phyloP scores from a whole-genome alignment of 768 basidiomycete species.

The Termitomyces sp. region DNA sequence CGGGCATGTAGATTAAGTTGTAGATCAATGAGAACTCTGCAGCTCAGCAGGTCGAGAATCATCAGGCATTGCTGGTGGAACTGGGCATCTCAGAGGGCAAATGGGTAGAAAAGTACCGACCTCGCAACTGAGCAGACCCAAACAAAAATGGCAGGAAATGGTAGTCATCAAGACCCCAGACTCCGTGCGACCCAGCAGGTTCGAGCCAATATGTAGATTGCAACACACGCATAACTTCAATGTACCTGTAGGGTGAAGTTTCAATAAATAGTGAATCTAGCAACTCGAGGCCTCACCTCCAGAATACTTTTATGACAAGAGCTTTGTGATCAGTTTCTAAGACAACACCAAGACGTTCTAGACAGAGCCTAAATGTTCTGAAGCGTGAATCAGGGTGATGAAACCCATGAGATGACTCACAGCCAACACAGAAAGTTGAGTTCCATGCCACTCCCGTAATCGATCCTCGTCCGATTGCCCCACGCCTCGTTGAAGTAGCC shows the following conservation, averaged over 20 bases:
- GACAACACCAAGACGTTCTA: slow-evolving; percentile 68
- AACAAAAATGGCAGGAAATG: slow-evolving; percentile 93
- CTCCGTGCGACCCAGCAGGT: slow-evolving; percentile 98
- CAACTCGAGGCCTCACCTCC: slow-evolving; percentile 53
- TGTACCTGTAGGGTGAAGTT: slow-evolving; percentile 63
- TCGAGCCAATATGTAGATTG: slow-evolving; percentile 98
- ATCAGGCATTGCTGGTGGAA: not conserved
- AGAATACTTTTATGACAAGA: slow-evolving; percentile 83
- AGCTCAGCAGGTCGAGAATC: not conserved
- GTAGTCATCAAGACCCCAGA: slow-evolving; percentile 97
- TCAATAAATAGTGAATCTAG: not conserved
- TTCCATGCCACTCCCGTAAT: slow-evolving; percentile 99
- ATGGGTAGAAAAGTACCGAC: slow-evolving; percentile 23
- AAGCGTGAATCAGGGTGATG: not conserved
- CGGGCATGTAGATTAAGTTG: not conserved
- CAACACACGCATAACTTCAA: slow-evolving; percentile 77
- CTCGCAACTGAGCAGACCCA: slow-evolving; percentile 76
- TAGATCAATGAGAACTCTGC: no score
- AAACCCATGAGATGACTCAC: slow-evolving; percentile 42
- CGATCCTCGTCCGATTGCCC: slow-evolving; percentile 90
- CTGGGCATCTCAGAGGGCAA: no score
- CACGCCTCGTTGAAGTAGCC: slow-evolving; percentile 84
- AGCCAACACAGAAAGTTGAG: slow-evolving; percentile 96
- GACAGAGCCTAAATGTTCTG: slow-evolving; percentile 59
- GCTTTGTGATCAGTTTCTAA: slow-evolving; percentile 63